Conservation (phyloP, 345 rosid genomes). For the Populus alba region DNA sequence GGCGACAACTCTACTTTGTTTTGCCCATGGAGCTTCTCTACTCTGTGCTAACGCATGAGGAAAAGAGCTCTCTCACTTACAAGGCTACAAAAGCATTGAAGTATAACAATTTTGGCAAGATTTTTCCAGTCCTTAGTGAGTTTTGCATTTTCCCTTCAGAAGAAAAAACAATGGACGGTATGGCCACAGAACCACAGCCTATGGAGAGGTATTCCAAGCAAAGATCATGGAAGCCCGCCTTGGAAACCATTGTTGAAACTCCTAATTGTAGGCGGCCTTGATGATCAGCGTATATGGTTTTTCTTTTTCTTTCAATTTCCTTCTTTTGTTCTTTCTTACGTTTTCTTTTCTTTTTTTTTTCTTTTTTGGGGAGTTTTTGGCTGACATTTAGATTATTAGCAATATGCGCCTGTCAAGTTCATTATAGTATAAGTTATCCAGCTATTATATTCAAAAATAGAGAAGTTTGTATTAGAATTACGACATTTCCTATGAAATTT, state of each 20-base stretch:
- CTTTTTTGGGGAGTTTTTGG: not conserved
- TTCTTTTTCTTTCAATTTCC: not conserved
- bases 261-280: conserved; percentile 11
- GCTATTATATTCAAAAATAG: not conserved
- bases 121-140: conserved; percentile 39
- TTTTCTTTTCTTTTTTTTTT: not conserved
- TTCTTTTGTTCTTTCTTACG: not conserved
- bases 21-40: conserved; percentile 61
- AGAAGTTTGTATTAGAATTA: not conserved
- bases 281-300: not conserved
- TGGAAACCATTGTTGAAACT: conserved; percentile 53
- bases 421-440: not conserved
- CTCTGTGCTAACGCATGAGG: conserved; percentile 51
- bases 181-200: not conserved
- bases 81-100: conserved; percentile 41
- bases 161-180: not conserved
- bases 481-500: not conserved
- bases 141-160: conserved; percentile 39
- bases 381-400: not conserved
- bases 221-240: conserved; percentile 60
- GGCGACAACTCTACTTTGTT: conserved; percentile 44
- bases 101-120: conserved; percentile 30
- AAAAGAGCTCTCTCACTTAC: conserved; percentile 34
- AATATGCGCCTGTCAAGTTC: not conserved
- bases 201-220: conserved; percentile 36